Evolutionary conservation across 1,284 basidiomycete species (phyloP), one percentile per base, ranked within the genome.

Genomic region (Fistulina hepatica): DNA sequence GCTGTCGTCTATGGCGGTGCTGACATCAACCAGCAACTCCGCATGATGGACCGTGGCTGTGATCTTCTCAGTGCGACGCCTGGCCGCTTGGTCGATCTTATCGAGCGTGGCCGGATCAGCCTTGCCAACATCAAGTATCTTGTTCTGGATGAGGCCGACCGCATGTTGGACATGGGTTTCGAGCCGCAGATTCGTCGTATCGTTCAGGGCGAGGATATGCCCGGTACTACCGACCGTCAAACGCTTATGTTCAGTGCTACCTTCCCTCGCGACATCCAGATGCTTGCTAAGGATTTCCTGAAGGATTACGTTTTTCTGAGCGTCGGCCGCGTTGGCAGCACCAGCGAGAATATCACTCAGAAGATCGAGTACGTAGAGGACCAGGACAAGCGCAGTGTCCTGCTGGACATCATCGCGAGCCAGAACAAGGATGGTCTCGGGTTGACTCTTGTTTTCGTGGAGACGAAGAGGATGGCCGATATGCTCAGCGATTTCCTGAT

Each of bases 121-220:
- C 76, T 99, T 43, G 79, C 88, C 52, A 97, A 97, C 65, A 84
- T 99, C 63, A 84, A 89, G 52, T 98, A 95, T 66, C 82, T 99
- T 38, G 95, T 98, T 23, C 83, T 99, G 42, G 95, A 99, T 55
- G 95, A 99, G 68, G 95, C 94, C 45, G 95, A 99, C 69, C 88
- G 94, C 56, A 99, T 99, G 94, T 76, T 99, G 53, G 94, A 99
- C 71, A 99, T 99, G 94, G 94, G 94, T 85, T 99, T 99, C 73
- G 94, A 99, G 65, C 95, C 95, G 44, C 94, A 98, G 65, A 99
- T 99, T 55, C 80, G 94, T 48, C 76, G 92, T 36, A 99, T 99
- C 57, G 95, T 99, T 21, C 89, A 97, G 60, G 88, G 88, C 48
- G 92, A 94, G 56, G 95, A 98, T 61, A 99, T 99, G 94, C 92